These are phyloP conservation scores for Carex arenaria DNA, from an alignment of 202 grass and related monocot genomes.

Conservation along the genomic window DNA sequence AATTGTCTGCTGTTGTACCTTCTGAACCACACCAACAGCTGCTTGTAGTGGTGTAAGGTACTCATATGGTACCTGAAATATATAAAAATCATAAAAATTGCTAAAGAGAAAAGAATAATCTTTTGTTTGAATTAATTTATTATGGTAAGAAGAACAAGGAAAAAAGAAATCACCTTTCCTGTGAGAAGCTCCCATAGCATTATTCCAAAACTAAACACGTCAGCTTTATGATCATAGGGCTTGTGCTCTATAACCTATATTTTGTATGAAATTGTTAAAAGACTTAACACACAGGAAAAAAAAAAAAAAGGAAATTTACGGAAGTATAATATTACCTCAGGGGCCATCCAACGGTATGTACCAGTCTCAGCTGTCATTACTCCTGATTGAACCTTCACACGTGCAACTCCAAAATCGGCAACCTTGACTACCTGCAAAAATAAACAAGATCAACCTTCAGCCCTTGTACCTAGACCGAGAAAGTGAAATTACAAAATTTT, in stretches of 20 bases:
- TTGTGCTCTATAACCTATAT: slow-evolving; percentile 96
- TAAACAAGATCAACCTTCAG: slow-evolving; percentile 2
- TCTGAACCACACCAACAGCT: slow-evolving; percentile 97
- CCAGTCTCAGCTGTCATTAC: slow-evolving; percentile 99
- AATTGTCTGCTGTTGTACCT: slow-evolving; percentile 44
- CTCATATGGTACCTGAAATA: slow-evolving; percentile 81
- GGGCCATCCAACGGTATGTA: slow-evolving; percentile 99
- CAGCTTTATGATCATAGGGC: slow-evolving; percentile 96
- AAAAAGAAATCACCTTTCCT: slow-evolving; percentile 51
- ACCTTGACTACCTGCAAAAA: slow-evolving; percentile 77
- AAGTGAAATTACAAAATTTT: neutral
- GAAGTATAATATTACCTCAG: slow-evolving; percentile 55
- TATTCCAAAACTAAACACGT: slow-evolving; percentile 98
- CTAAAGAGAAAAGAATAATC: neutral
- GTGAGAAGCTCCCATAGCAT: slow-evolving; percentile 93
- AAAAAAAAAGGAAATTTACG: neutral
- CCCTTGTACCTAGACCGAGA: neutral
- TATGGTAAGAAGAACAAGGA: neutral
- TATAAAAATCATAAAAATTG: neutral
- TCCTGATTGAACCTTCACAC: slow-evolving; percentile 92
- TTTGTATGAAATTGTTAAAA: neutral
- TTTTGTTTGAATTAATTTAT: slow-evolving; percentile 3
- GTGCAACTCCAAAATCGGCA: slow-evolving; percentile 98
- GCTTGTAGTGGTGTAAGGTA: slow-evolving; percentile 93
- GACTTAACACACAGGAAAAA: neutral